Conservation (phyloP, 305 asterid species). For the Rubia peregrina region DNA sequence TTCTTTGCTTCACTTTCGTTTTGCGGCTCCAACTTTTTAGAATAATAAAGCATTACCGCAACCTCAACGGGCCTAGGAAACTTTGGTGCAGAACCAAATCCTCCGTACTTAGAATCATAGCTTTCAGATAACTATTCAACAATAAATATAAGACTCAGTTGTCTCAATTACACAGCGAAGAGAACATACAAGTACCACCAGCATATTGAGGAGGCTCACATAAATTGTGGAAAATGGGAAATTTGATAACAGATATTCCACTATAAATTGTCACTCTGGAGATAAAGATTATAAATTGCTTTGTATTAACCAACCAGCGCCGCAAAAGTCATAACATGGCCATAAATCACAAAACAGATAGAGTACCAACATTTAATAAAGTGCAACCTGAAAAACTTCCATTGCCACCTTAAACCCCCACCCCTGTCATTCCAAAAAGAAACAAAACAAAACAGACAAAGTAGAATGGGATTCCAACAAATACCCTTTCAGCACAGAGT, state of each 20-base stretch:
- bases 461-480: neutral
- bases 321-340: neutral
- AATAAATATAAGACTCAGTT: slow-evolving; percentile 13
- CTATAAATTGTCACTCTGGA: neutral
- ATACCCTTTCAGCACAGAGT: slow-evolving; percentile 77
- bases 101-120: slow-evolving; percentile 69
- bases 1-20: slow-evolving; percentile 60
- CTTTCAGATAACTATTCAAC: slow-evolving; percentile 55
- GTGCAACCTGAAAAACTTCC: neutral
- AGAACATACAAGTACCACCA: neutral
- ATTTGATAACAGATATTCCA: neutral
- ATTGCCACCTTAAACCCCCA: neutral
- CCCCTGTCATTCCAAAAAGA: neutral
- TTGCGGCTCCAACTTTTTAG: slow-evolving; percentile 49
- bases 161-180: neutral
- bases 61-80: slow-evolving; percentile 94
- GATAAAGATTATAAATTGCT: neutral
- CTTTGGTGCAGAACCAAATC: slow-evolving; percentile 95
- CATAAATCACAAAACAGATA: neutral
- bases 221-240: neutral
- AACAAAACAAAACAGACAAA: neutral
- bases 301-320: neutral
- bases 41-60: slow-evolving; percentile 77
- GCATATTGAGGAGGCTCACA: neutral
- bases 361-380: neutral